Evolutionary conservation across 2,329 filamentous ascomycete species (phyloP).

Genomic region (Didymella keratinophila): DNA sequence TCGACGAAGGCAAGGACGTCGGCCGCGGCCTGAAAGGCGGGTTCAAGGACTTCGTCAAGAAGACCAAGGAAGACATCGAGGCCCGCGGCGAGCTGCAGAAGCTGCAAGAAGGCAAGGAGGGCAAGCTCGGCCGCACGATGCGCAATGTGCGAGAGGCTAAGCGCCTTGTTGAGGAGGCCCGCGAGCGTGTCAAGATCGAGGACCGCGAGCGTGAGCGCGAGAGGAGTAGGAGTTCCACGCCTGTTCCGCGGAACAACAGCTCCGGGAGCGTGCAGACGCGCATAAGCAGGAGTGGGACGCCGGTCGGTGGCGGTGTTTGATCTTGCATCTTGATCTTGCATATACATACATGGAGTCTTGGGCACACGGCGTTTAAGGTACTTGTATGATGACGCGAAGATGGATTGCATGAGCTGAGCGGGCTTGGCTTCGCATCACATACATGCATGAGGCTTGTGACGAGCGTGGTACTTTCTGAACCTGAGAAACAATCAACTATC

Average conservation of each 20-base stretch:
- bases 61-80: conserved; percentile 46
- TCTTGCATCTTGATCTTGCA: neutral
- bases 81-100: conserved; percentile 44
- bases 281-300: conserved; percentile 33
- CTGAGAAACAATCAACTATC: neutral
- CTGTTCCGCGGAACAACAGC: conserved; percentile 32
- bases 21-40: conserved; percentile 42
- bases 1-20: conserved; percentile 40
- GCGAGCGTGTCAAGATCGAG: conserved; percentile 43
- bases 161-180: conserved; percentile 46
- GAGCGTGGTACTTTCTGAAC: neutral
- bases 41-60: conserved; percentile 48
- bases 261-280: conserved; percentile 23
- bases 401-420: neutral
- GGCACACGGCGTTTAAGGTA: neutral
- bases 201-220: conserved; percentile 37
- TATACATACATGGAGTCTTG: conserved; percentile 6
- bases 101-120: conserved; percentile 45
- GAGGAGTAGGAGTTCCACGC: conserved; percentile 37
- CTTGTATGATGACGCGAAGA: neutral
- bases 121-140: conserved; percentile 42
- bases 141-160: conserved; percentile 45
- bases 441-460: neutral
- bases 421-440: neutral
- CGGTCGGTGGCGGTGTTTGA: conserved; percentile 21